Conservation (phyloP, 345 rosid genomes). For the Leavenworthia alabamica region DNA sequence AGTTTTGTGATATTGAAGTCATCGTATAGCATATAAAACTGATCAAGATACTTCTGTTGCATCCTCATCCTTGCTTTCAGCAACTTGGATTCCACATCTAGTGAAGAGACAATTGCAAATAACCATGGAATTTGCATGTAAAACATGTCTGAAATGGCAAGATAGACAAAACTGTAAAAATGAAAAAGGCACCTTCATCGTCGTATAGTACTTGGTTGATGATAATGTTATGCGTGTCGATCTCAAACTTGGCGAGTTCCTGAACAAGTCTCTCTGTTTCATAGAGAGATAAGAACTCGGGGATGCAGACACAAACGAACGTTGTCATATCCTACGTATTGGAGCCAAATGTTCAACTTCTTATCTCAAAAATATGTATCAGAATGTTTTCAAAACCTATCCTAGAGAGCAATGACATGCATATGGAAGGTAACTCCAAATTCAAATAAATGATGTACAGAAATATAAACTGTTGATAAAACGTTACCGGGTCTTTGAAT, state of each 20-base stretch:
- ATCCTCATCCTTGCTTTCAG: slow-evolving; percentile 91
- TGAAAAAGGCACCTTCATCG: slow-evolving; percentile 59
- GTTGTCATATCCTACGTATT: slow-evolving; percentile 81
- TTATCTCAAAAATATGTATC: slow-evolving; percentile 5
- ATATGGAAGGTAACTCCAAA: background rate
- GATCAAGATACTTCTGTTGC: slow-evolving; percentile 98
- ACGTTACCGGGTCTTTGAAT: slow-evolving; percentile 85
- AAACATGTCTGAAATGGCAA: slow-evolving; percentile 6
- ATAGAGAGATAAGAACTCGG: slow-evolving; percentile 94
- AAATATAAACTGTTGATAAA: background rate
- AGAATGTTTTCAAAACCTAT: background rate
- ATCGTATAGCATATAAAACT: slow-evolving; percentile 94
- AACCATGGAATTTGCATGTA: background rate
- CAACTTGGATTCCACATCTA: slow-evolving; percentile 84
- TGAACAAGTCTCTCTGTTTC: slow-evolving; percentile 98
- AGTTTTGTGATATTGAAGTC: slow-evolving; percentile 95
- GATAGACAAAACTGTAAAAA: background rate
- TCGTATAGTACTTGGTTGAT: slow-evolving; percentile 91
- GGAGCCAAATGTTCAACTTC: background rate
- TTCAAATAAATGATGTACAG: background rate
- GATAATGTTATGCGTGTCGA: slow-evolving; percentile 90
- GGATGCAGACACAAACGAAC: slow-evolving; percentile 94
- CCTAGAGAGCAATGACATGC: background rate
- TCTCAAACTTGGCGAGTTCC: slow-evolving; percentile 97
- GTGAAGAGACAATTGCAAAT: slow-evolving; percentile 6